Conservation (phyloP, 1,284 basidiomycete genomes). For the Pholiota adiposa region DNA sequence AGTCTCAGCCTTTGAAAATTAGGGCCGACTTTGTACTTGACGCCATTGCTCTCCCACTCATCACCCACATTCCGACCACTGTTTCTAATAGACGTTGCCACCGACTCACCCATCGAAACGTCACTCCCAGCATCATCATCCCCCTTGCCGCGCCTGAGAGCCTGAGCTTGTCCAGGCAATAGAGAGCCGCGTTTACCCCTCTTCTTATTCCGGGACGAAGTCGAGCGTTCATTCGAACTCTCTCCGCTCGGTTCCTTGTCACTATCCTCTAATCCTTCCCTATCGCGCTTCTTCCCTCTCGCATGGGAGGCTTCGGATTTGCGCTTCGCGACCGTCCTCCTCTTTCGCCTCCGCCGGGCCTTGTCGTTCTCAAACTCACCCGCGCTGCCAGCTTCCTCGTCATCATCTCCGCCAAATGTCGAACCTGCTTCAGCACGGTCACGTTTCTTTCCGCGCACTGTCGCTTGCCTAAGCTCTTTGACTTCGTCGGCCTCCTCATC, state of each 20-base stretch:
- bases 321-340: conserved; percentile 50
- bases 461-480: conserved; percentile 34
- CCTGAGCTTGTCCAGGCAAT: not conserved
- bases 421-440: conserved; percentile 75
- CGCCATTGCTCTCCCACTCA: conserved; percentile 71
- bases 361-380: conserved; percentile 42
- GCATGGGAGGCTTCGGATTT: conserved; percentile 46
- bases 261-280: conserved; percentile 55
- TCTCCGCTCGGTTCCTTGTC: conserved; percentile 51
- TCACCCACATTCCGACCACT: conserved; percentile 68
- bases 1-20: conserved; percentile 73
- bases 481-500: conserved; percentile 44
- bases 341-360: conserved; percentile 46
- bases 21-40: conserved; percentile 69
- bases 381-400: conserved; percentile 54
- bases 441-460: conserved; percentile 71
- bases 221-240: conserved; percentile 35
- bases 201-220: conserved; percentile 37
- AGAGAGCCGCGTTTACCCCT: conserved; percentile 40
- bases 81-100: conserved; percentile 49
- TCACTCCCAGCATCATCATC: conserved; percentile 27
- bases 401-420: conserved; percentile 68
- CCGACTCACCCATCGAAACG: conserved; percentile 8
- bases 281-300: conserved; percentile 69
- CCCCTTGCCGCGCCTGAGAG: not conserved